Evolutionary conservation across 192 early-diverging fungal genomes (phyloP).

Genomic region (Coemansia guatemalensis): DNA sequence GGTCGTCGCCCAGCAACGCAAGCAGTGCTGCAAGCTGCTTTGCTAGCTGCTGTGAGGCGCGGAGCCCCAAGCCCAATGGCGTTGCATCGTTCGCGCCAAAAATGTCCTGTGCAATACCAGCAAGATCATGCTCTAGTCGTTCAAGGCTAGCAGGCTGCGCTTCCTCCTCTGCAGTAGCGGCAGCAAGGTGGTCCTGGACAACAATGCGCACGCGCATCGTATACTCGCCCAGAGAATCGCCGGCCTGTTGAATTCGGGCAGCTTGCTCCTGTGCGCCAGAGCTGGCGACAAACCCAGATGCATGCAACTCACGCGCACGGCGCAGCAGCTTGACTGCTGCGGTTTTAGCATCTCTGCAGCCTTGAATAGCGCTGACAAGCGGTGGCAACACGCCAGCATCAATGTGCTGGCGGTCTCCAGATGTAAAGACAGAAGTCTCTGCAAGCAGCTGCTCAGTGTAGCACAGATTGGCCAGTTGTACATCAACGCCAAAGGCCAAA

Average conservation of each 20-base stretch:
- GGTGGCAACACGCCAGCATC: slow-evolving; percentile 35
- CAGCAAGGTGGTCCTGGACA: slow-evolving; percentile 21
- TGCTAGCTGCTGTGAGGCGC: slow-evolving; percentile 21
- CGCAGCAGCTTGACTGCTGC: slow-evolving; percentile 65
- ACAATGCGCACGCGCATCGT: slow-evolving; percentile 13
- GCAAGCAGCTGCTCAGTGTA: slow-evolving; percentile 40
- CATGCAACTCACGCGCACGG: slow-evolving; percentile 60
- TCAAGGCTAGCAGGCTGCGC: not conserved
- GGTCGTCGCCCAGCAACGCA: slow-evolving; percentile 14
- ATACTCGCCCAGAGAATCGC: slow-evolving; percentile 24
- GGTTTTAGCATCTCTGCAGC: slow-evolving; percentile 58
- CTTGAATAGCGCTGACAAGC: slow-evolving; percentile 30
- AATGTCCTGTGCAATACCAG: slow-evolving; percentile 34
- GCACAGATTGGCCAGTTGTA: slow-evolving; percentile 60
- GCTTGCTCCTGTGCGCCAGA: slow-evolving; percentile 10
- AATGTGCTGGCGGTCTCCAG: slow-evolving; percentile 22
- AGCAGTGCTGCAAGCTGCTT: slow-evolving; percentile 21
- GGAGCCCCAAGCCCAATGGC: slow-evolving; percentile 19
- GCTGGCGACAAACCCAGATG: slow-evolving; percentile 10
- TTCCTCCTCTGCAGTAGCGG: slow-evolving; percentile 2
- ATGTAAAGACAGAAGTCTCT: slow-evolving; percentile 9
- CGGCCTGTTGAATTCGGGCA: slow-evolving; percentile 10
- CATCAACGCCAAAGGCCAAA: slow-evolving; percentile 68
- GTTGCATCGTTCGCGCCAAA: slow-evolving; percentile 28
- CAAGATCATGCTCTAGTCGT: slow-evolving; percentile 19